Conservation (phyloP, 2,329 filamentous ascomycete genomes). For the Chaetomiaceae sp. region DNA sequence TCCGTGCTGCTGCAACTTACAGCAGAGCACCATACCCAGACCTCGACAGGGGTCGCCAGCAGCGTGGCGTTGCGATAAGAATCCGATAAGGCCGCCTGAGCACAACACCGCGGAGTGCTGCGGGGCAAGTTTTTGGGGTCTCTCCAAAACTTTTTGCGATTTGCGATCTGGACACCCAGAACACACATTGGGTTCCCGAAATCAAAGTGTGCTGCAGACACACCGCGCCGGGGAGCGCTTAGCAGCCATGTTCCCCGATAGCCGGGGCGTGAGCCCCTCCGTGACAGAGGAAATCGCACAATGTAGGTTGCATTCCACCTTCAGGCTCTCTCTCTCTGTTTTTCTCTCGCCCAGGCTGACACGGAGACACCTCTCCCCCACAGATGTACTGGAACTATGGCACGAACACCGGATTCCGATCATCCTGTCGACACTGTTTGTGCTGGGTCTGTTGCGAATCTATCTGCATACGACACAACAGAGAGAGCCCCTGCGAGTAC, state of each 20-base stretch:
- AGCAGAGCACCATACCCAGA: no score
- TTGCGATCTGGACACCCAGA: no score
- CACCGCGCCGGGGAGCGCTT: not conserved
- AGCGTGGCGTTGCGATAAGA: conserved; percentile 5
- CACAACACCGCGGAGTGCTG: conserved; percentile 5
- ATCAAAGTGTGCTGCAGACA: not conserved
- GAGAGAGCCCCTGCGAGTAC: conserved; percentile 32
- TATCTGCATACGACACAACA: conserved; percentile 39
- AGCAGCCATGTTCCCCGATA: conserved; percentile 16
- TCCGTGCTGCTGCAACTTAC: no score
- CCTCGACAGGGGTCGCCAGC: no score
- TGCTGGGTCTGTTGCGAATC: conserved; percentile 37
- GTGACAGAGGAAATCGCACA: conserved; percentile 6
- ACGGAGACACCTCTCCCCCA: not conserved
- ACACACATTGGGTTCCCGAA: not conserved
- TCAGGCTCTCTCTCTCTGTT: no score
- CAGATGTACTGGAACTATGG: conserved; percentile 34
- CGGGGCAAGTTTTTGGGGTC: conserved; percentile 13
- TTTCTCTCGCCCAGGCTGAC: not conserved
- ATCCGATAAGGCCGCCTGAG: conserved; percentile 1
- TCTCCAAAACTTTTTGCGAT: conserved; percentile 12
- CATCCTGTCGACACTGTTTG: conserved; percentile 36
- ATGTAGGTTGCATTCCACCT: conserved; percentile 4
- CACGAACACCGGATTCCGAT: conserved; percentile 43
- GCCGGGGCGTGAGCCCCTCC: conserved; percentile 13